Evolutionary conservation across 2,329 filamentous ascomycete species (phyloP).

Genomic region (Fusarium aywerte): DNA sequence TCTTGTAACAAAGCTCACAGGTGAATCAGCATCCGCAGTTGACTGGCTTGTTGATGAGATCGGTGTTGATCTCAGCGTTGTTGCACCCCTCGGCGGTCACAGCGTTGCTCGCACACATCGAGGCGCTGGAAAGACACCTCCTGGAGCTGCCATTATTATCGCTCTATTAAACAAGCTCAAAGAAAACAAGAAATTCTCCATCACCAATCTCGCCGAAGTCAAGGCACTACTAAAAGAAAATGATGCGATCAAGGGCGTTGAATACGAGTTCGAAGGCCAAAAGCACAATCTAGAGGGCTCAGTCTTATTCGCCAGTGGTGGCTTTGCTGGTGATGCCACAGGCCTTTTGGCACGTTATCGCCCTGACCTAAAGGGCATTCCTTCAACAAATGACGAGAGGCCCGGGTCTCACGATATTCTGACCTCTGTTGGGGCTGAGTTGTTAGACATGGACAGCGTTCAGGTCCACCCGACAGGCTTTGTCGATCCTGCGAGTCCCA

Average conservation of each 20-base stretch:
- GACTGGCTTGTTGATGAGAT: constrained; percentile 67
- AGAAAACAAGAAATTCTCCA: constrained; percentile 59
- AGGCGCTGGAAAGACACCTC: constrained; percentile 64
- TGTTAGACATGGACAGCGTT: constrained; percentile 66
- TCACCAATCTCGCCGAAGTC: constrained; percentile 65
- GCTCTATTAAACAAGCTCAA: constrained; percentile 64
- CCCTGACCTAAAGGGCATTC: constrained; percentile 67
- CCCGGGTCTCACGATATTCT: constrained; percentile 63
- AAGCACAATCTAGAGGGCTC: constrained; percentile 55
- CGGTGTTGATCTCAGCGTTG: constrained; percentile 67
- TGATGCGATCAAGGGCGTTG: constrained; percentile 61
- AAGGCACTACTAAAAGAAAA: constrained; percentile 57
- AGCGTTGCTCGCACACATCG: constrained; percentile 60
- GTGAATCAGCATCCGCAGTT: constrained; percentile 60
- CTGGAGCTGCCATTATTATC: constrained; percentile 68
- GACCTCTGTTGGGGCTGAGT: constrained; percentile 52
- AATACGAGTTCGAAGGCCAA: constrained; percentile 55
- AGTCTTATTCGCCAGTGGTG: constrained; percentile 70
- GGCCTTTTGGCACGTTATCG: constrained; percentile 67
- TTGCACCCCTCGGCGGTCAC: constrained; percentile 70
- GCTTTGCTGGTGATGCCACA: constrained; percentile 70
- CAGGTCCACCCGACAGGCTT: constrained; percentile 75
- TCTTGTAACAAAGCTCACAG: constrained; percentile 61
- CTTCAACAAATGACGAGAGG: constrained; percentile 70
- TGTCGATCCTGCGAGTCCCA: constrained; percentile 62